phyloP scores from a whole-genome alignment of 2,329 filamentous ascomycete species.

The Clonostachys byssicola region DNA sequence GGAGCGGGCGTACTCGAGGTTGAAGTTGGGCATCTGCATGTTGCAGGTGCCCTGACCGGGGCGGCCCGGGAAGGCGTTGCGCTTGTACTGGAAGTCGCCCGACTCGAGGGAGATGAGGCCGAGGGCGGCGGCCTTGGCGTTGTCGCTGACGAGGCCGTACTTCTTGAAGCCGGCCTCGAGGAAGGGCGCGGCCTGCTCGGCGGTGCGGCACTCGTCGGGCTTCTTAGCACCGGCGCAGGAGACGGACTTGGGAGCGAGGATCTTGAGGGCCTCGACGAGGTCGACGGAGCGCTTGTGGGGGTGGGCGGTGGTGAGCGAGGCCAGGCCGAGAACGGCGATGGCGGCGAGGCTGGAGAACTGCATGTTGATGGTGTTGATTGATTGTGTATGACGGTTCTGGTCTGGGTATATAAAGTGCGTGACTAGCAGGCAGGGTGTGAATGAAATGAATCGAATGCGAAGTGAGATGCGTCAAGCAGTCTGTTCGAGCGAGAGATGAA shows the following conservation, averaged over 20 bases:
- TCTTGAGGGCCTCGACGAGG: conserved; percentile 34
- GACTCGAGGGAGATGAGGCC: conserved; percentile 70
- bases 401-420: no score
- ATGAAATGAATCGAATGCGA: no score
- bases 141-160: conserved; percentile 49
- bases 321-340: conserved; percentile 5
- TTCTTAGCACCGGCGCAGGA: conserved; percentile 38
- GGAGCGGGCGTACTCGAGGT: conserved; percentile 40
- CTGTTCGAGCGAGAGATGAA: no score
- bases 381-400: no score
- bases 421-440: no score
- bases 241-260: conserved; percentile 53
- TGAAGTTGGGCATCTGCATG: conserved; percentile 43
- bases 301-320: neutral
- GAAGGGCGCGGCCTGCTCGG: conserved; percentile 52
- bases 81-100: conserved; percentile 65
- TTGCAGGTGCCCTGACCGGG: conserved; percentile 68
- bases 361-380: neutral
- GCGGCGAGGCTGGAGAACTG: neutral
- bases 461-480: no score
- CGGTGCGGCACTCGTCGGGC: conserved; percentile 60
- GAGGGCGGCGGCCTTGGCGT: conserved; percentile 66
- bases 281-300: conserved; percentile 5
- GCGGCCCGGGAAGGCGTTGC: conserved; percentile 51
- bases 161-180: conserved; percentile 51